These are phyloP conservation scores for Xylariaceae sp. DNA, from an alignment of 2,329 filamentous ascomycete species.

Conservation along the genomic window DNA sequence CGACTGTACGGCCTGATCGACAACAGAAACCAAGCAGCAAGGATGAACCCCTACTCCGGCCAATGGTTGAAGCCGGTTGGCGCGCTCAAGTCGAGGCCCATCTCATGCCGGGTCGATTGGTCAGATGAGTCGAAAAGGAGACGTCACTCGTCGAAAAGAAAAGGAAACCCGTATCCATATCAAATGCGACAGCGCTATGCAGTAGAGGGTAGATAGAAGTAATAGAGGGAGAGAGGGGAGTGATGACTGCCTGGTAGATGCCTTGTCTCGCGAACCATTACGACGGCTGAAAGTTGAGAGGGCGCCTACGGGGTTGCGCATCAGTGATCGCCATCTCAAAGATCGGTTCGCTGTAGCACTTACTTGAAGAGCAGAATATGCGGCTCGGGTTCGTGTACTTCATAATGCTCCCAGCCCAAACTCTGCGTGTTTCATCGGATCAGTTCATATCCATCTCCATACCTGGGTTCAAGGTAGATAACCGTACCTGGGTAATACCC, in stretches of 20 bases:
- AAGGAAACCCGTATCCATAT: conserved; percentile 28
- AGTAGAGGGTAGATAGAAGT: conserved; percentile 28
- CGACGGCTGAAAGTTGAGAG: conserved; percentile 78
- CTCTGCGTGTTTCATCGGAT: conserved; percentile 55
- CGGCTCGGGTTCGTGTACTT: conserved; percentile 97
- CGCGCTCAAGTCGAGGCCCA: conserved; percentile 12
- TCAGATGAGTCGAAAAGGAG: conserved; percentile 20
- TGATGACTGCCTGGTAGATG: conserved; percentile 15
- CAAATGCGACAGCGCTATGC: conserved; percentile 36
- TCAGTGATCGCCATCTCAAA: conserved; percentile 11
- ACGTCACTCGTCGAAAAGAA: conserved; percentile 31
- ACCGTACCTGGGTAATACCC: conserved; percentile 86
- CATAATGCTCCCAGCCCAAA: conserved; percentile 98
- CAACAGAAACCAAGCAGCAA: conserved; percentile 12
- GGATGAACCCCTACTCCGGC: conserved; percentile 12
- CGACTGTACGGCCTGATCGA: conserved; percentile 9
- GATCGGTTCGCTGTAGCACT: conserved; percentile 36
- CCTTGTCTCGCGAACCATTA: conserved; percentile 38
- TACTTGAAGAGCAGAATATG: conserved; percentile 99
- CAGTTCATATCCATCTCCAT: conserved; percentile 2
- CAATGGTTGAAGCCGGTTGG: conserved; percentile 11
- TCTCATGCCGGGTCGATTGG: conserved; percentile 8
- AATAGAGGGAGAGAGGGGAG: conserved; percentile 17
- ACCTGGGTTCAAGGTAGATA: neutral
- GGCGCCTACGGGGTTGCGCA: conserved; percentile 53